phyloP scores from a whole-genome alignment of 2,329 filamentous ascomycete genomes.

The Fonsecaea pugnacius region DNA sequence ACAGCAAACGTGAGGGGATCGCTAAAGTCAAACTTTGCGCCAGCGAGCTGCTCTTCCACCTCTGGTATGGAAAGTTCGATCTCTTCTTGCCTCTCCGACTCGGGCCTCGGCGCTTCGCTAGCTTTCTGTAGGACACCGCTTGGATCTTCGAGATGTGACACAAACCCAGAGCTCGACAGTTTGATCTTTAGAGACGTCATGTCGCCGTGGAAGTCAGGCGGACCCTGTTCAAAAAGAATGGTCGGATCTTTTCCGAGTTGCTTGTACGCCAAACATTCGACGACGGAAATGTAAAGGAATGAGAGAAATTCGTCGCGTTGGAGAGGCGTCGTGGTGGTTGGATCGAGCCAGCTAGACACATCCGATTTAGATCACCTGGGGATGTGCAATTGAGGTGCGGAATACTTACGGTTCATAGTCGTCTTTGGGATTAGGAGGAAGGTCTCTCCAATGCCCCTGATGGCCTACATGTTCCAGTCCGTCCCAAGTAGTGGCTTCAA shows the following conservation, averaged over 20 bases:
- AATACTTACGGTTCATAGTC: constrained; percentile 49
- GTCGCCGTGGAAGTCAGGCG: constrained; percentile 4
- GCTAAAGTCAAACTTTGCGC: constrained; percentile 58
- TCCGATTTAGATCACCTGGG: constrained; percentile 42
- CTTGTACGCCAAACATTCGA: constrained; percentile 22
- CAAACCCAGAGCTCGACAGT: constrained; percentile 13
- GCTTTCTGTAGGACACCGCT: constrained; percentile 11
- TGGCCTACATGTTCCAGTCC: constrained; percentile 61
- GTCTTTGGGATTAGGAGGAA: constrained; percentile 45
- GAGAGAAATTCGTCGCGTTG: constrained; percentile 38
- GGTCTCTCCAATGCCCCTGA: constrained; percentile 47
- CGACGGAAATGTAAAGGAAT: constrained; percentile 25
- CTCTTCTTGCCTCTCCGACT: constrained; percentile 27
- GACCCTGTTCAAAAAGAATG: constrained; percentile 9
- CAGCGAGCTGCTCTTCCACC: constrained; percentile 43
- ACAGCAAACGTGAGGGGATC: constrained; percentile 70
- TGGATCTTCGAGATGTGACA: constrained; percentile 24
- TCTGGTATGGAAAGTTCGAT: constrained; percentile 37
- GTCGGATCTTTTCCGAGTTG: constrained; percentile 1
- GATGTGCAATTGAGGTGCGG: constrained; percentile 36
- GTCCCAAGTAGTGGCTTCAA: constrained; percentile 49
- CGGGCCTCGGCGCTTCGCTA: neutral
- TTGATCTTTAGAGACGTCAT: constrained; percentile 20
- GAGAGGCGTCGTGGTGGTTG: constrained; percentile 6
- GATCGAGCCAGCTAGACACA: constrained; percentile 49